Percentiles rank a stretch among this genome's conserved stretches.
Evolutionary conservation across 192 early-diverging fungal species (phyloP).

Genomic region (Pilobolus umbonatus): DNA sequence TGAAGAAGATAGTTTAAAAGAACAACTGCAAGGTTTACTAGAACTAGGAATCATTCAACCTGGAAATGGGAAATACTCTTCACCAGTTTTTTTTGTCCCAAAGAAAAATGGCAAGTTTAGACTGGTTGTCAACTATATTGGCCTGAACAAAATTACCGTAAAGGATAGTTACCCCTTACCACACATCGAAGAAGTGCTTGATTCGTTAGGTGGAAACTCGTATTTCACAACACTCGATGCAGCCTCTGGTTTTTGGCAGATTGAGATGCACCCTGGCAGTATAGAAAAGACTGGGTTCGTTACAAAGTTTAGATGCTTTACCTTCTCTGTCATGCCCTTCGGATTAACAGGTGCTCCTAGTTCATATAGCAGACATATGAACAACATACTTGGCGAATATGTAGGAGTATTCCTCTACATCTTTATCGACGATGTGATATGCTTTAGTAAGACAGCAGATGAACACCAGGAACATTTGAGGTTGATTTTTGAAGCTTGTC

Average conservation of each 20-base stretch:
- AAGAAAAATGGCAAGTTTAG: constrained; percentile 37
- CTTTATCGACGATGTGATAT: constrained; percentile 39
- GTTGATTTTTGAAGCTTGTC: constrained; percentile 15
- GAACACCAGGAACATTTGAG: constrained; percentile 26
- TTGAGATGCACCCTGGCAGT: not conserved
- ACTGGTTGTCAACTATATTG: constrained; percentile 31
- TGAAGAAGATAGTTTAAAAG: not conserved
- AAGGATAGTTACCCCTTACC: constrained; percentile 39
- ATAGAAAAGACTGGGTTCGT: constrained; percentile 27
- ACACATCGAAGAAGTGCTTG: constrained; percentile 30
- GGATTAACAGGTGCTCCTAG: constrained; percentile 58
- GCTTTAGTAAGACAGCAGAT: constrained; percentile 22
- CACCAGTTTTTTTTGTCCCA: constrained; percentile 35
- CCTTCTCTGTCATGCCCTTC: constrained; percentile 56
- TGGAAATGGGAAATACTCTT: constrained; percentile 6
- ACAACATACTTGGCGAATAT: constrained; percentile 35
- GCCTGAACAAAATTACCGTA: constrained; percentile 35
- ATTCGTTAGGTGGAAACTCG: constrained; percentile 5
- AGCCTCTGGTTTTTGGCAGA: constrained; percentile 3
- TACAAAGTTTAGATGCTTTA: constrained; percentile 36
- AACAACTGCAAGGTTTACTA: not conserved
- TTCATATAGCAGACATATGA: constrained; percentile 43
- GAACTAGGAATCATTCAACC: not conserved
- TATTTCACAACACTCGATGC: constrained; percentile 21
- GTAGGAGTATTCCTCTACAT: constrained; percentile 24